phyloP scores from a whole-genome alignment of 371 early-diverging fungal species.

The Mucor plumbeus region DNA sequence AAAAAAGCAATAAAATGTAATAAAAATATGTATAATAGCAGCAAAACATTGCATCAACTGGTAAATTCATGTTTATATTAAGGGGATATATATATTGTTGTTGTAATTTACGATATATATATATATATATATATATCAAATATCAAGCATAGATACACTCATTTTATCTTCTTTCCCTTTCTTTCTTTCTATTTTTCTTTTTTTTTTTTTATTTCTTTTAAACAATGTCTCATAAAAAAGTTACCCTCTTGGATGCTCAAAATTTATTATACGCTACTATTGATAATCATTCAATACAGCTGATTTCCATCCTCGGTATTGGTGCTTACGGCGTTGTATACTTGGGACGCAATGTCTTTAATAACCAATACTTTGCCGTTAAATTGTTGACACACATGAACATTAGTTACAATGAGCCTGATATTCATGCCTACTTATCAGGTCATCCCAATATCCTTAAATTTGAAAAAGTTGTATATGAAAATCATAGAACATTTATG shows the following conservation, averaged over 20 bases:
- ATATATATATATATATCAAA: not conserved
- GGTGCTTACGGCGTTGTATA: slow-evolving; percentile 79
- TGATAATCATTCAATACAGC: slow-evolving; percentile 53
- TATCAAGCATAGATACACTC: not conserved
- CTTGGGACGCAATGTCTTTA: slow-evolving; percentile 57
- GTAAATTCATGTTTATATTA: slow-evolving; percentile 2
- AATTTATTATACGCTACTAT: slow-evolving; percentile 58
- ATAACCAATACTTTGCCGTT: slow-evolving; percentile 60
- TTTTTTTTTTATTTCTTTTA: not conserved
- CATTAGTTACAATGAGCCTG: slow-evolving; percentile 46
- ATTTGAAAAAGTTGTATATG: slow-evolving; percentile 73
- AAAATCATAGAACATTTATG: slow-evolving; percentile 71
- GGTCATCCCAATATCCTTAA: slow-evolving; percentile 72
- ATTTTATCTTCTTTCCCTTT: not conserved
- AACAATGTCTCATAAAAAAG: not conserved
- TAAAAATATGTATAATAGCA: not conserved
- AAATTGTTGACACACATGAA: slow-evolving; percentile 63
- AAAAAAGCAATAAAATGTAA: too few species aligned
- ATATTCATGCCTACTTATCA: slow-evolving; percentile 65
- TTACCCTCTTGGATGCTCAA: slow-evolving; percentile 19
- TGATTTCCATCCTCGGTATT: slow-evolving; percentile 66
- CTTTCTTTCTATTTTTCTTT: not conserved
- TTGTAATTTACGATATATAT: not conserved
- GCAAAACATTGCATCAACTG: not conserved
- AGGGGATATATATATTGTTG: not conserved